Evolutionary conservation across 2,329 filamentous ascomycete genomes (phyloP), one percentile per base, ranked within the genome.

Genomic region (Cryphonectria nitschkei): DNA sequence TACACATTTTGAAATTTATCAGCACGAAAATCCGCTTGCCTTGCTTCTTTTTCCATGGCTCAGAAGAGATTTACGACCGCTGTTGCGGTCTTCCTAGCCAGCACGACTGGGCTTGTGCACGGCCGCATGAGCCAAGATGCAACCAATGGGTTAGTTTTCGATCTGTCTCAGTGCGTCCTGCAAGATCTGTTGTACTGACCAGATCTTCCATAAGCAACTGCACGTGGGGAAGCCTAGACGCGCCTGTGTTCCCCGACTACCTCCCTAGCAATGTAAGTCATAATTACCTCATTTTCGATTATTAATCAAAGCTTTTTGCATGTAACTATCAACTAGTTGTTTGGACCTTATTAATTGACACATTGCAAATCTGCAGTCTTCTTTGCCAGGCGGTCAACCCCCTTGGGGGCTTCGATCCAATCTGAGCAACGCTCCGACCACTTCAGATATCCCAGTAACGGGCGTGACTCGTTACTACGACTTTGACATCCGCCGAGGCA

Each of bases 391-490:
- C 50, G 4, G 3, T 4, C 46, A 50, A 1, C 52, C 52, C 14
- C 52, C 52, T 29, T 56, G 52, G 52, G 52, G n/a, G 16, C n/a
- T 13, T 29, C 52, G 52, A 11, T 56, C n/a, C n/a, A 56, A 56
- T 7, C 52, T 26, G 9, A 29, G 26, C 52, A 56, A 56, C 9
- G 52, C 52, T 11, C 52, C 52, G 52, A 14, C 52, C 11, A 13
- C 52, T 13, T 29, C 52, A 56, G n/a, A 56, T n/a, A 56, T 67
- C 16, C 80, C 80, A 1, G 75, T 81, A 54, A 82, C 81, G 6
- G 79, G 81, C 29, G 80, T 81, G 0, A 82, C 79, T 32, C 76
- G 80, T 6, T 56, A 56, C 26, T 79, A 76, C 69, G 74, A 73
- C 50, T 74, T 76, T 29, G 74, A 72, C 11, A 70, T 79, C 32